These are phyloP conservation scores for Rhododendron williamsianum DNA, from an alignment of 148 eudicot species.

Conservation along the genomic window DNA sequence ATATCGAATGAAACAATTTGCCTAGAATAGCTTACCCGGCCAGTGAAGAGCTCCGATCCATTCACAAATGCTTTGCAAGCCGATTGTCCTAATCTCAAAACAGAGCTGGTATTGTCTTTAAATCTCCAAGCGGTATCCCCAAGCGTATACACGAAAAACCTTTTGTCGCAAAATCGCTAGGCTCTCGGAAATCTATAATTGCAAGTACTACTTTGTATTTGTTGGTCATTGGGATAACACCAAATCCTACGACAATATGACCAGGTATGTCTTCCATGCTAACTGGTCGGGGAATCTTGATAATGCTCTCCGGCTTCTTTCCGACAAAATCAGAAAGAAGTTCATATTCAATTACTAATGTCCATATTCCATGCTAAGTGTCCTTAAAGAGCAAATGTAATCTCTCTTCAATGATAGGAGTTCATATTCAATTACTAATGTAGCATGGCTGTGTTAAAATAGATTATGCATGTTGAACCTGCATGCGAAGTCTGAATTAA, in stretches of 20 bases:
- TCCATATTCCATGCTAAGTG: no score
- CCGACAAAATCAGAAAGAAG: no score
- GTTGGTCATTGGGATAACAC: neutral
- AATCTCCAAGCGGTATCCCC: neutral
- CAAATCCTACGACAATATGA: neutral
- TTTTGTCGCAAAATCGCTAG: neutral
- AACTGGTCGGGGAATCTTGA: neutral
- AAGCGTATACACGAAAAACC: neutral
- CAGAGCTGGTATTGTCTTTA: neutral
- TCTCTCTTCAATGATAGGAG: no score
- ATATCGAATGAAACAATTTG: neutral
- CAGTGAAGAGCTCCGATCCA: constrained; percentile 9
- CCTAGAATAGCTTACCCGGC: neutral
- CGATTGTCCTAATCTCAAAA: neutral
- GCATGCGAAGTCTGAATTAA: no score
- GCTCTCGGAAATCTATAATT: neutral
- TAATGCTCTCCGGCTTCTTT: no score
- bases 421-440: no score
- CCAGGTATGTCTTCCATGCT: neutral
- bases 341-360: no score
- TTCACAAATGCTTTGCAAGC: neutral
- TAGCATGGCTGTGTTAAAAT: no score
- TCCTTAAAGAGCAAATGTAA: no score
- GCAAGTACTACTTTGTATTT: neutral
- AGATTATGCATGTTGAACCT: no score